Evolutionary conservation across 2,329 filamentous ascomycete genomes (phyloP), one percentile per base, ranked within the genome.

Genomic region (Colletotrichum scovillei): DNA sequence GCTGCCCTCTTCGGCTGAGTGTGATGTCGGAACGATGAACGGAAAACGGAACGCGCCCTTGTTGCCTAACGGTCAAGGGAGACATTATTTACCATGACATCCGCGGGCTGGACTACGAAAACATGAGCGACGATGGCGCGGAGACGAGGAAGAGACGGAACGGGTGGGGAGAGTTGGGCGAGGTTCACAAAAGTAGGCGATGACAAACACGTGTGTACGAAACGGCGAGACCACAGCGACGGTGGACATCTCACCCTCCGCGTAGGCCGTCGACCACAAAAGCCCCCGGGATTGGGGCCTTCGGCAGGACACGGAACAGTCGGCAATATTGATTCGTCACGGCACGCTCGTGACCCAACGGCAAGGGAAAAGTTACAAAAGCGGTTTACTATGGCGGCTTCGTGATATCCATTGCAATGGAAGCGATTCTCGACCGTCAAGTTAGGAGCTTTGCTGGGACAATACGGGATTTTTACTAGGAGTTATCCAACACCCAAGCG

Each of bases 1-100:
- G 97, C 96, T 42, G 84, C 88, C 46, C 81, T 88, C 69, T 83
- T 88, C 76, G 85, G 86, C 75, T 90, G 81, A 85, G 73, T 55
- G 0, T 32, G 55, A n/a, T 16, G 22, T 12, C 2, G 12, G 12
- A n/a, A 12, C 38, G 49, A 22, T 8, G 22, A 11, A 42, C 56
- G 49, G n/a, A 5, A 12, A n/a, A 38, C 22, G 62, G 46, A 16
- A 38, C 28, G 52, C 42, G 7, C 42, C 42, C 16, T 74, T 14
- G 35, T 64, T 7, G 24, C 12, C 42, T 35, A 14, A 8, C 38
- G 16, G 19, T n/a, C 14, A 24, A 56, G 24, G 67, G 24, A 5
- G 38, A 22, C 49, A 26, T 26, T 3, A 19, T 19, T 19, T 8
- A 55, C 8, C 49, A 55, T 38, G 46, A 35, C 30, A 55, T 38